A percentile compares a stretch with the other conserved stretches of the same genome.
Evolutionary conservation across 1,139 yeast genomes (phyloP).

Genomic region (Suhomyces wounanorum): DNA sequence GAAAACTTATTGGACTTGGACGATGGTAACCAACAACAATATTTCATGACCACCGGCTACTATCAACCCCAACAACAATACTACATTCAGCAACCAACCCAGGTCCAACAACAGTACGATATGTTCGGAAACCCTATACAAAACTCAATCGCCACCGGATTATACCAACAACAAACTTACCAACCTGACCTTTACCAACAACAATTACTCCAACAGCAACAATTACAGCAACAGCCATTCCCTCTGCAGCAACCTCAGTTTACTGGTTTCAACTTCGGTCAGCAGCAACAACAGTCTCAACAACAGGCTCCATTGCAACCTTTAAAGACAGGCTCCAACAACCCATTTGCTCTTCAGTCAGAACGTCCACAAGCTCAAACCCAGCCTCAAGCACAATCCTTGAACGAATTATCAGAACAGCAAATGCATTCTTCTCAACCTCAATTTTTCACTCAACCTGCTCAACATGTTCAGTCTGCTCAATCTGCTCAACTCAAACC

Average conservation of each 20-base stretch:
- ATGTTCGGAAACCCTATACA: slow-evolving; percentile 80
- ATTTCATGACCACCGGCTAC: slow-evolving; percentile 33
- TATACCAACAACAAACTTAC: slow-evolving; percentile 22
- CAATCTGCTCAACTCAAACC: slow-evolving; percentile 22
- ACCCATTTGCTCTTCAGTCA: slow-evolving; percentile 74
- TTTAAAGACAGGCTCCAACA: slow-evolving; percentile 79
- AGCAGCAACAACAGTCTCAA: slow-evolving; percentile 41
- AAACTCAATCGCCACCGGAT: slow-evolving; percentile 56
- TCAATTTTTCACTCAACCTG: slow-evolving; percentile 24
- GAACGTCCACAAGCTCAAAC: slow-evolving; percentile 22
- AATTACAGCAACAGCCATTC: slow-evolving; percentile 13
- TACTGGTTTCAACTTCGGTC: slow-evolving; percentile 11
- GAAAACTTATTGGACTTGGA: slow-evolving; percentile 57
- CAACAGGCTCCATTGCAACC: slow-evolving; percentile 48
- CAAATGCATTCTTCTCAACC: slow-evolving; percentile 26
- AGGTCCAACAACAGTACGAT: slow-evolving; percentile 52
- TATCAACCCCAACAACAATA: slow-evolving; percentile 30
- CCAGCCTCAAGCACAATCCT: slow-evolving; percentile 20
- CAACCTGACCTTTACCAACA: slow-evolving; percentile 37
- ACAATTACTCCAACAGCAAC: slow-evolving; percentile 36
- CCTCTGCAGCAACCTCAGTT: slow-evolving; percentile 13
- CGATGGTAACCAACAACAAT: slow-evolving; percentile 39
- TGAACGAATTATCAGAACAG: slow-evolving; percentile 23
- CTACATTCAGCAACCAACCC: slow-evolving; percentile 14
- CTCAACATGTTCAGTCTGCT: slow-evolving; percentile 13